Evolutionary conservation across 2,329 filamentous ascomycete species (phyloP).

Genomic region (Ophiosphaerella korrae): DNA sequence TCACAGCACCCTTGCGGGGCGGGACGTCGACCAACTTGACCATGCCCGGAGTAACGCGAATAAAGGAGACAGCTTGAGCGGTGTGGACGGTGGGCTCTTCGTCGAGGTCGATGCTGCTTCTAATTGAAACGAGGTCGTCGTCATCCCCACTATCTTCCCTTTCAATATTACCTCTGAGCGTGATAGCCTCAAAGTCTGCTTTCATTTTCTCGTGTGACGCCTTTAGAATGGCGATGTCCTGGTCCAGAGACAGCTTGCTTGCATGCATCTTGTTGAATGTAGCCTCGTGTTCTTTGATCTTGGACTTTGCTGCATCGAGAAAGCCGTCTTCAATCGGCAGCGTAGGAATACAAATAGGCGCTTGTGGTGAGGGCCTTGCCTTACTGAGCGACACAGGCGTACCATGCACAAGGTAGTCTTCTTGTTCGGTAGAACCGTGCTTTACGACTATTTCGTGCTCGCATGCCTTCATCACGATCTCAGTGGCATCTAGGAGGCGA

Average conservation of each 20-base stretch:
- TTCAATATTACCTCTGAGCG: neutral
- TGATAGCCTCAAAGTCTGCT: conserved; percentile 2
- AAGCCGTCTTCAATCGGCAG: neutral
- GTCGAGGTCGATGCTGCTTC: conserved; percentile 23
- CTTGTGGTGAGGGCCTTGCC: neutral
- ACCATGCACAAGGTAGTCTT: neutral
- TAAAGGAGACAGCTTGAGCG: conserved; percentile 17
- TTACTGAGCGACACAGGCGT: neutral
- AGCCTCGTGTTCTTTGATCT: too few relatives aligned
- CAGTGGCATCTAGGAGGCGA: conserved; percentile 25
- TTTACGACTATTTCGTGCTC: neutral
- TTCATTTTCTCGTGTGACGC: conserved; percentile 18
- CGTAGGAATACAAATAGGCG: neutral
- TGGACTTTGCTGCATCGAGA: too few relatives aligned
- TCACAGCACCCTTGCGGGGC: conserved; percentile 15
- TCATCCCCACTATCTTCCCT: conserved; percentile 9
- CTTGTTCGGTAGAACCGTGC: neutral
- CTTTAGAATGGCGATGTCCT: conserved; percentile 11
- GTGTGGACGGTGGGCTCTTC: conserved; percentile 24
- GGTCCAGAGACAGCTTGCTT: conserved; percentile 1
- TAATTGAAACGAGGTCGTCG: conserved; percentile 14
- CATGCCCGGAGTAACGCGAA: conserved; percentile 16
- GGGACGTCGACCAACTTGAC: conserved; percentile 30
- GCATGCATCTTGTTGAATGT: conserved; percentile 4
- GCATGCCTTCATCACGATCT: conserved; percentile 11